A percentile compares a stretch with the other conserved stretches of the same genome.
Conservation (phyloP, 495 filamentous ascomycete genomes). For the Glonium stellatum region DNA sequence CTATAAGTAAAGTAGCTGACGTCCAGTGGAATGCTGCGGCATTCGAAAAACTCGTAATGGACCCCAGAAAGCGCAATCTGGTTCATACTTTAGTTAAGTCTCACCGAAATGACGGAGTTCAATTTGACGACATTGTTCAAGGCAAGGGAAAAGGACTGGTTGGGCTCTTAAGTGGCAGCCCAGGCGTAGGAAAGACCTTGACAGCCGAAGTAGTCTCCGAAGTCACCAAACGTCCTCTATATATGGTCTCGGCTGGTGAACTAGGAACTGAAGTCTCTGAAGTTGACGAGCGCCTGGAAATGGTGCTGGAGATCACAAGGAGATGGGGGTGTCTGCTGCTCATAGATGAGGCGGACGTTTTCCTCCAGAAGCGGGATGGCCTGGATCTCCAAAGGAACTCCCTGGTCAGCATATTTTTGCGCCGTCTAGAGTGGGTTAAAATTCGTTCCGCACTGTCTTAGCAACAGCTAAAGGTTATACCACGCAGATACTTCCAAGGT, state of each 20-base stretch:
- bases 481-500: constrained; percentile 17
- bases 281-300: constrained; percentile 13
- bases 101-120: not conserved
- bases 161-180: not conserved
- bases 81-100: not conserved
- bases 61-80: not conserved
- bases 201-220: constrained; percentile 12
- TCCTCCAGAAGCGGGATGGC: constrained; percentile 13
- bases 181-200: not conserved
- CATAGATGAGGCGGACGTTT: constrained; percentile 21
- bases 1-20: not conserved
- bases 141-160: not conserved
- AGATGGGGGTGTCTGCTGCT: constrained; percentile 17
- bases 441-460: too few species aligned
- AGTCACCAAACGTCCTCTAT: constrained; percentile 15
- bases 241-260: constrained; percentile 18
- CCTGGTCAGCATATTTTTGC: constrained; percentile 19
- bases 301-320: constrained; percentile 13
- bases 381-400: constrained; percentile 19
- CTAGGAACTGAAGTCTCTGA: constrained; percentile 9
- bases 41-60: not conserved
- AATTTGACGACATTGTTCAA: not conserved
- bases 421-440: constrained; percentile 5
- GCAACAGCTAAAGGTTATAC: too few species aligned
- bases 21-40: not conserved